Percentiles rank a stretch among this genome's conserved stretches.
Evolutionary conservation across 495 filamentous ascomycete species (phyloP).

Genomic region (Tuber indicum): DNA sequence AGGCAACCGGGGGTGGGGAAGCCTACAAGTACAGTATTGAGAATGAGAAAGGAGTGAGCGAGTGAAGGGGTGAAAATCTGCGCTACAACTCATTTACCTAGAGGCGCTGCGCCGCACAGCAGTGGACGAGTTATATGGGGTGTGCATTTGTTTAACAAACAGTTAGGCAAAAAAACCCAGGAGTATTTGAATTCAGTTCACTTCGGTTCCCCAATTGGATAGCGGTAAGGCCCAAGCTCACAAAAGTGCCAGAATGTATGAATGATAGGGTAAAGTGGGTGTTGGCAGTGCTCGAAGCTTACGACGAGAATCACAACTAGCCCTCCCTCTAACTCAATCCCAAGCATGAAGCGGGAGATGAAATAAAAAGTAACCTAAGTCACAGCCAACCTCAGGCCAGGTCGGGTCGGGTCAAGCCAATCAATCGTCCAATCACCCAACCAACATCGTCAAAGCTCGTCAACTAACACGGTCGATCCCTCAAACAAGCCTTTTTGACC

Average conservation of each 20-base stretch:
- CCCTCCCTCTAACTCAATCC: neutral
- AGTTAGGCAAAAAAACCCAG: neutral
- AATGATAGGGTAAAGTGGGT: neutral
- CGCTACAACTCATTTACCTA: neutral
- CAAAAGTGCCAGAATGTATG: neutral
- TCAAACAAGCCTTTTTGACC: constrained; percentile 4
- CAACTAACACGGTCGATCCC: neutral
- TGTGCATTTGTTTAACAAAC: neutral
- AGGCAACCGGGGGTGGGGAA: neutral
- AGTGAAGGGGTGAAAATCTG: neutral
- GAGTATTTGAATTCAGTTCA: neutral
- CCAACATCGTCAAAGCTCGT: neutral
- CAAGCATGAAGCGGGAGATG: neutral
- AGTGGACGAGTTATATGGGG: neutral
- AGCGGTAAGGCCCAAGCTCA: neutral
- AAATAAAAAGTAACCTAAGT: neutral
- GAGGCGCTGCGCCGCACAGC: neutral
- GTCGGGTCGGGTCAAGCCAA: neutral
- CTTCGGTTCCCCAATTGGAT: neutral
- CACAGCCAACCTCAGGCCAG: neutral
- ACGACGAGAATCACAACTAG: neutral
- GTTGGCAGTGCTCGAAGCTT: neutral
- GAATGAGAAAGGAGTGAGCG: neutral
- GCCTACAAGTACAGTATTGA: neutral
- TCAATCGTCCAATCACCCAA: neutral